These are phyloP conservation scores for Dryas alaskensis DNA, from an alignment of 306 rosid species.

Conservation along the genomic window DNA sequence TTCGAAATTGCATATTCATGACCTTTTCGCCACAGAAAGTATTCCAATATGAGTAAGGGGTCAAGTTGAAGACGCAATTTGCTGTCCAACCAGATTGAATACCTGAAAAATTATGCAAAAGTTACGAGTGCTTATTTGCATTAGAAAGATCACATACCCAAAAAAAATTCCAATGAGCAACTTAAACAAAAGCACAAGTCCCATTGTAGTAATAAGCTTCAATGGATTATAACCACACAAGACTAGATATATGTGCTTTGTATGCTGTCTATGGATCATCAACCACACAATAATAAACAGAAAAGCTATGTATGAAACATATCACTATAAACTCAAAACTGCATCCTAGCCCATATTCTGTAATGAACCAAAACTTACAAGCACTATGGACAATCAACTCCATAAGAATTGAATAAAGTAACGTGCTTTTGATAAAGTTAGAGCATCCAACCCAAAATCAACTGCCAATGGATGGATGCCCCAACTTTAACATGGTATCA, in stretches of 20 bases:
- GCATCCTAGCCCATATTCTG: not conserved
- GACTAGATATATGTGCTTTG: too few species aligned
- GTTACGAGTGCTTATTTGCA: not conserved
- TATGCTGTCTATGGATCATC: too few species aligned
- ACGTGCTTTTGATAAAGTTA: too few species aligned
- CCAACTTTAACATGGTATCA: too few species aligned
- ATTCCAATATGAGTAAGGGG: conserved; percentile 80
- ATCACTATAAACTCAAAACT: not conserved
- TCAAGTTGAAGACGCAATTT: conserved; percentile 88
- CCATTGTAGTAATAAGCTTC: not conserved
- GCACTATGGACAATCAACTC: not conserved
- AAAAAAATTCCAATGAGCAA: not conserved
- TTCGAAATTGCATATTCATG: conserved; percentile 74
- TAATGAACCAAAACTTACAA: too few species aligned
- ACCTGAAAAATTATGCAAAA: conserved; percentile 46
- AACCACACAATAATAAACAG: too few species aligned
- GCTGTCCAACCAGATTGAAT: conserved; percentile 96
- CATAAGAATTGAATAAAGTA: too few species aligned
- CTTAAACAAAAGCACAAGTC: not conserved
- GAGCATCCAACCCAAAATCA: too few species aligned
- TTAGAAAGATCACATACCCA: not conserved
- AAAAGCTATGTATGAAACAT: not conserved
- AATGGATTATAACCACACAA: too few species aligned
- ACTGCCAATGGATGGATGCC: too few species aligned
- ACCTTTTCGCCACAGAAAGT: conserved; percentile 90